Base-by-base conservation (phyloP, 2,329 filamentous ascomycete genomes). In the Epichloe uncinata region DNA sequence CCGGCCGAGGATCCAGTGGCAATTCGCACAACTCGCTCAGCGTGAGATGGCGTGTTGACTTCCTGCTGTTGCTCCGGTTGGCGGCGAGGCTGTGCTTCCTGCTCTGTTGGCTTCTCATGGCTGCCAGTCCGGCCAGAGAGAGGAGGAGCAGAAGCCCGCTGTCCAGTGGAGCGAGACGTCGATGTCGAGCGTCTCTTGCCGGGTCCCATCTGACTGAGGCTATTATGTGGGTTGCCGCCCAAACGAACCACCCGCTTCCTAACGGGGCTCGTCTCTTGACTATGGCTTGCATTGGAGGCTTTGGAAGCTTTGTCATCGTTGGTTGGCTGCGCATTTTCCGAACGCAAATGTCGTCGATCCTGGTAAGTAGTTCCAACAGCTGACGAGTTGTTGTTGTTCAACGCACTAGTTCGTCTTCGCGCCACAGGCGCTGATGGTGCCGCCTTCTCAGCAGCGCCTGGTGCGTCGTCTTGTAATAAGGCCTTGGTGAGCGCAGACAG, bases 401-500 rank as follows among this genome's bases (percentile, higher is more conserved):
- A 59, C 15, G 69, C 70, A 55, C 73, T 78, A 2, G 62, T 61
- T 45, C 74, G 73, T 54, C 74, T 68, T 57, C 76, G 71, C 20
- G 71, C 74, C 52, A 67, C 61, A 20, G 71, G 67, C 2, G 73
- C 72, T 5, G 75, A 74, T 5, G 69, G 61, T 2, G 67, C 62
- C 12, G 68, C 61, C 12, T 66, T 63, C 26, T 65, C 55, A 3
- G 58, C 56, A 55, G 62, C 60, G 65, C 73, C 71, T 8, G 78
- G 74, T 3, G 70, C 75, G 42, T 78, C 77, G 52, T 83, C 79
- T 51, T 80, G 79, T 22, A 96, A 74, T 15, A 96, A 73, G 18
- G 88, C 90, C 63, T 93, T 91, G 45, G 91, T 95, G 57, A 93
- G 79, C 59, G 90, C 89, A 64, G 89, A 96, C 63, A 96, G 85